phyloP scores from a whole-genome alignment of 192 early-diverging fungal genomes.

The Coemansia sp. region DNA sequence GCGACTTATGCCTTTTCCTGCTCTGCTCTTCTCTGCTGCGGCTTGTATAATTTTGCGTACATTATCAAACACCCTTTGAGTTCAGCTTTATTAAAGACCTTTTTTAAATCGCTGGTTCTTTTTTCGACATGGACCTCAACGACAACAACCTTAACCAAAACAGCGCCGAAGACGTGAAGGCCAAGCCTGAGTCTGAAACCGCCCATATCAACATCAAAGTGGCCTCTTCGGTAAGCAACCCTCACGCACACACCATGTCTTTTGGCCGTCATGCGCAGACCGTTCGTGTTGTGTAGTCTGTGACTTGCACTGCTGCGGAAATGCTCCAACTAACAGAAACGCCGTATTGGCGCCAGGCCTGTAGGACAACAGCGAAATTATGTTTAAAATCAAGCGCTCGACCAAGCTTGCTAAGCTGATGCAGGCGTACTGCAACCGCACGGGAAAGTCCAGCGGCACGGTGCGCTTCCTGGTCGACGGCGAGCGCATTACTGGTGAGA shows the following conservation, averaged over 20 bases:
- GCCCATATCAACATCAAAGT: constrained; percentile 91
- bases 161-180: constrained; percentile 35
- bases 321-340: not conserved
- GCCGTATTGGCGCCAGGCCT: not conserved
- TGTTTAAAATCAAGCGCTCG: constrained; percentile 95
- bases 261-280: too few species aligned
- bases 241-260: too few species aligned
- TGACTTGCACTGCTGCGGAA: not conserved
- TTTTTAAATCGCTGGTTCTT: not conserved
- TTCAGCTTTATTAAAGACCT: not conserved
- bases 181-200: constrained; percentile 57
- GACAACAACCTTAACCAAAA: too few species aligned
- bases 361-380: constrained; percentile 74
- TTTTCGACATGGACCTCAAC: not conserved
- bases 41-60: not conserved
- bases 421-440: constrained; percentile 89
- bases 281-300: too few species aligned
- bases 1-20: too few species aligned
- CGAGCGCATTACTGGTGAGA: constrained; percentile 70
- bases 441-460: constrained; percentile 72
- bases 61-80: too few species aligned
- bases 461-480: constrained; percentile 95
- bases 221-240: constrained; percentile 73
- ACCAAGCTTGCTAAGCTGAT: constrained; percentile 91
- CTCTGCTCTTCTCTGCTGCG: not conserved